Percentiles rank a stretch among this genome's conserved stretches.
phyloP scores from a whole-genome alignment of 75 land plant species.

The Pseudotsuga menziesii region DNA sequence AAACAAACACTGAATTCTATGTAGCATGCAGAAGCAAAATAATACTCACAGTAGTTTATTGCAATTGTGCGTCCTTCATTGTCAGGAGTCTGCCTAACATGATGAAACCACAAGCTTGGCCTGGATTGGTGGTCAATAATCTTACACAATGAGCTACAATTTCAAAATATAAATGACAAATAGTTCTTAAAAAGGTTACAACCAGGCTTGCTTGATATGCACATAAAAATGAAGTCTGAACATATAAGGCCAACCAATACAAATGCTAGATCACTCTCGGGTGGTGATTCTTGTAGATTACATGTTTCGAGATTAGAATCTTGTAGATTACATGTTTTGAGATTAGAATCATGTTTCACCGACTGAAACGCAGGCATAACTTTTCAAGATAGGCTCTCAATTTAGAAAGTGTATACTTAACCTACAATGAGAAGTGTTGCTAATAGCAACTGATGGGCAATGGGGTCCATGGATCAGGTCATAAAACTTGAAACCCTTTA shows the following conservation, averaged over 20 bases:
- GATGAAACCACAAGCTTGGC: constrained; percentile 97
- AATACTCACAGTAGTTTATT: constrained; percentile 72
- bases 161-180: not conserved
- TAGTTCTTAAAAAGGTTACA: not conserved
- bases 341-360: no score
- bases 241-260: not conserved
- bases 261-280: not conserved
- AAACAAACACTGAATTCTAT: not conserved
- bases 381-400: no score
- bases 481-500: not conserved
- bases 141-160: no score
- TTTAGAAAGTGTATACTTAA: not conserved
- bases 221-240: not conserved
- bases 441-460: not conserved
- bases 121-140: constrained; percentile 31
- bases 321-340: no score
- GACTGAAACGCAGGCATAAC: no score
- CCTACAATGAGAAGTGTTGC: not conserved
- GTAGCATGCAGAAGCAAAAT: not conserved
- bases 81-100: constrained; percentile 82
- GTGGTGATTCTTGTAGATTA: not conserved
- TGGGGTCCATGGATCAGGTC: not conserved
- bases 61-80: constrained; percentile 70
- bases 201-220: not conserved
- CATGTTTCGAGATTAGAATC: not conserved